These are phyloP conservation scores for Laburnicola sp. DNA, from an alignment of 2,329 filamentous ascomycete genomes.

Conservation along the genomic window DNA sequence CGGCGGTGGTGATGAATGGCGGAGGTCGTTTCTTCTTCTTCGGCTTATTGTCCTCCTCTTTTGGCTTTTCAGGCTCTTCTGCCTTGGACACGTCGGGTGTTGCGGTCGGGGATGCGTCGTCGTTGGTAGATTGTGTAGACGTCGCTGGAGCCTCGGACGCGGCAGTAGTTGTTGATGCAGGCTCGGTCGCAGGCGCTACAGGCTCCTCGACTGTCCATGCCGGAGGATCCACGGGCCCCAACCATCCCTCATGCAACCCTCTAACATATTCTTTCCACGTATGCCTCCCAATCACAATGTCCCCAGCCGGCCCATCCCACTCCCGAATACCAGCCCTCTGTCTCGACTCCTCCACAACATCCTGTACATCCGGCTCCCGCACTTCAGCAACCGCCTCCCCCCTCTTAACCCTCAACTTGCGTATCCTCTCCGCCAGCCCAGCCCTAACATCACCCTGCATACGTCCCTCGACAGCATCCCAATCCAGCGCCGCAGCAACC, in stretches of 20 bases:
- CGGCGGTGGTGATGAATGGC: constrained; percentile 70
- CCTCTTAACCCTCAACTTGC: constrained; percentile 64
- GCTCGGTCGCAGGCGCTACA: constrained; percentile 12
- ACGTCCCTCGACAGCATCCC: constrained; percentile 91
- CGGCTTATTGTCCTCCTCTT: too few relatives aligned
- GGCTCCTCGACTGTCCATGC: constrained; percentile 30
- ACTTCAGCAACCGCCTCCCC: constrained; percentile 54
- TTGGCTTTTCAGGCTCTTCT: constrained; percentile 22
- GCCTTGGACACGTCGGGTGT: constrained; percentile 21
- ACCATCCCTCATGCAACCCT: constrained; percentile 93
- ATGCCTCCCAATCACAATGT: constrained; percentile 86
- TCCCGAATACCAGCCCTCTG: constrained; percentile 68
- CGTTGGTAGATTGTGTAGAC: constrained; percentile 20
- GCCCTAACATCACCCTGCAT: constrained; percentile 91
- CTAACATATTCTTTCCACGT: constrained; percentile 97
- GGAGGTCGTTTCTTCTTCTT: constrained; percentile 63
- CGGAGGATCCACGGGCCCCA: constrained; percentile 77
- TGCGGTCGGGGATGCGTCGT: constrained; percentile 44
- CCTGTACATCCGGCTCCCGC: constrained; percentile 56
- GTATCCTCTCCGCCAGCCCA: constrained; percentile 81
- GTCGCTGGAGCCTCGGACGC: constrained; percentile 14
- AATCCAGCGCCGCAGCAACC: constrained; percentile 86
- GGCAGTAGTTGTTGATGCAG: too few relatives aligned
- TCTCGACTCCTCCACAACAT: constrained; percentile 66
- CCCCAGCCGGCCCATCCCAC: constrained; percentile 75